phyloP scores from a whole-genome alignment of 345 rosid genomes.

The Iberis pinnata region DNA sequence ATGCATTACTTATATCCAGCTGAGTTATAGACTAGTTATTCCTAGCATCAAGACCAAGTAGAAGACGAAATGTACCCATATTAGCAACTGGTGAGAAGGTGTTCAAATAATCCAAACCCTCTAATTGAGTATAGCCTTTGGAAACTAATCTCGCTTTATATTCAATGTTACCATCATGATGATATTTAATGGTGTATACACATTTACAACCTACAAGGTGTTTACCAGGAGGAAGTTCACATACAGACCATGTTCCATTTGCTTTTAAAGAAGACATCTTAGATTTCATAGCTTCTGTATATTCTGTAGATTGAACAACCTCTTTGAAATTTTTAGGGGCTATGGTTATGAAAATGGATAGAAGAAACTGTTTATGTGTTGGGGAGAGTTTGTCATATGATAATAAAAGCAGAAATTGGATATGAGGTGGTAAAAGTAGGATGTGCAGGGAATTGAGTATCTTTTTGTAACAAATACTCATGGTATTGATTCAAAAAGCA shows the following conservation, averaged over 20 bases:
- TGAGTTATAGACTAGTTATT: neutral
- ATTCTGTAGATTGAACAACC: neutral
- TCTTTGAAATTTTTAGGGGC: neutral
- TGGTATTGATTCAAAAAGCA: neutral
- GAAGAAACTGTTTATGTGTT: neutral
- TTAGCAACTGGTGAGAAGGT: neutral
- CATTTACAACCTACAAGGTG: neutral
- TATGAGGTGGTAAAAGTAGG: neutral
- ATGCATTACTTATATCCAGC: neutral
- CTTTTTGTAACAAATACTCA: neutral
- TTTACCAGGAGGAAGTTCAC: neutral
- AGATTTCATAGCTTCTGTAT: neutral
- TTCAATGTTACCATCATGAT: neutral
- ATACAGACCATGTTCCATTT: neutral
- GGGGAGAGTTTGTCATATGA: neutral
- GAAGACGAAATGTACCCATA: neutral
- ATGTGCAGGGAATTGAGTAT: neutral
- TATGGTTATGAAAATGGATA: neutral
- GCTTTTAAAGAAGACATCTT: neutral
- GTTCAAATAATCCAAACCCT: neutral
- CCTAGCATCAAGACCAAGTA: neutral
- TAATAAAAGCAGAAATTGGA: neutral
- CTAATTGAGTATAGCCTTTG: neutral
- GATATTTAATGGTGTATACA: no score
- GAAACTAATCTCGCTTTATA: neutral